Evolutionary conservation across 495 filamentous ascomycete genomes (phyloP).

Genomic region (Neurospora sp.): DNA sequence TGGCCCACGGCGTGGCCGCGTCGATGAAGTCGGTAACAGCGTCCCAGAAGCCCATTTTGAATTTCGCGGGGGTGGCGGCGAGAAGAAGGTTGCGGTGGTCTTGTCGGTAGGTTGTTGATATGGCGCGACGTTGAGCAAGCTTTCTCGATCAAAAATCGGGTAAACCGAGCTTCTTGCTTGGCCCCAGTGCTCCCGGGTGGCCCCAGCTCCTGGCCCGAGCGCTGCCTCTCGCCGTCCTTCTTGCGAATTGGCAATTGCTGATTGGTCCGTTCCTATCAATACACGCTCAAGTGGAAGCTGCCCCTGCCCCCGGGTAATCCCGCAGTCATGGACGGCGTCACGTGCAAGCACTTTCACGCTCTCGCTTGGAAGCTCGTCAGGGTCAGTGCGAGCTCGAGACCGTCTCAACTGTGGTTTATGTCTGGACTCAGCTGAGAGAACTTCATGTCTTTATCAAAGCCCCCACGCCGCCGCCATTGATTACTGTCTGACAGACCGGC

Average conservation of each 20-base stretch:
- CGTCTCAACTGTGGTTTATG: neutral
- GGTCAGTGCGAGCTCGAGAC: neutral
- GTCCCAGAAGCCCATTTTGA: constrained; percentile 49
- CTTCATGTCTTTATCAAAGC: neutral
- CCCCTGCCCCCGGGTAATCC: neutral
- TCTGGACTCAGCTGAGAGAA: neutral
- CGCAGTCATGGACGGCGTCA: neutral
- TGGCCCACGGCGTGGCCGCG: constrained; percentile 44
- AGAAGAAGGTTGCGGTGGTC: neutral
- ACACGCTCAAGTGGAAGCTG: constrained; percentile 1
- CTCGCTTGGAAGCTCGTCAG: neutral
- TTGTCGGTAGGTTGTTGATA: constrained; percentile 1
- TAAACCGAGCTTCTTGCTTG: constrained; percentile 6
- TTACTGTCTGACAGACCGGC: neutral
- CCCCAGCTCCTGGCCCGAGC: neutral
- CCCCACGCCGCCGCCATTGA: neutral
- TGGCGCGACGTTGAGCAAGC: constrained; percentile 26
- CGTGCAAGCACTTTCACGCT: neutral
- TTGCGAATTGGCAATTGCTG: neutral
- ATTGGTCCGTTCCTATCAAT: constrained; percentile 4
- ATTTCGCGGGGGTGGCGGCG: constrained; percentile 1
- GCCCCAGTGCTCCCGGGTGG: neutral
- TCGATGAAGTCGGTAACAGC: constrained; percentile 42
- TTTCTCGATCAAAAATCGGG: constrained; percentile 22
- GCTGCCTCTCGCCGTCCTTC: neutral